Evolutionary conservation across 257 asterid species (phyloP).

Genomic region (Solanum pimpinellifolium): DNA sequence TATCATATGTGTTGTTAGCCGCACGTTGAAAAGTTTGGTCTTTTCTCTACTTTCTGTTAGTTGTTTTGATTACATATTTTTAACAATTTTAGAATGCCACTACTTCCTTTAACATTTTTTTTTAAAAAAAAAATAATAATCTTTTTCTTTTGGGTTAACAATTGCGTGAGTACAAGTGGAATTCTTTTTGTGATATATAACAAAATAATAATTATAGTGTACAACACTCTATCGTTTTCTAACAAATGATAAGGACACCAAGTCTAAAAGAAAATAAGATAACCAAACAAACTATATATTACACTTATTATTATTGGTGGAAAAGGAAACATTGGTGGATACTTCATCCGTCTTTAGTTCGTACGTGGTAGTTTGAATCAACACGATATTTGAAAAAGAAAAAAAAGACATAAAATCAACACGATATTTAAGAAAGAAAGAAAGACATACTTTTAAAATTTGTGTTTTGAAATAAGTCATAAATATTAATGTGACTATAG

Average conservation of each 20-base stretch:
- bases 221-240: background rate
- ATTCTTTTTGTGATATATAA: background rate
- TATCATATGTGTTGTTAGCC: background rate
- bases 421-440: too few species aligned
- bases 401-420: background rate
- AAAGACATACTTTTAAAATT: background rate
- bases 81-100: background rate
- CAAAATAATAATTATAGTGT: background rate
- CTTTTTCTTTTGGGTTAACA: background rate
- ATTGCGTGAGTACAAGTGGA: background rate
- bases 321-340: background rate
- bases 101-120: background rate
- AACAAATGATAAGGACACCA: background rate
- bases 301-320: background rate
- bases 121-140: background rate
- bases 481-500: too few species aligned
- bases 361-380: background rate
- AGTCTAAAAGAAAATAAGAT: background rate
- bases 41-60: background rate
- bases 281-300: background rate
- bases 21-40: background rate
- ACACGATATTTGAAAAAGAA: too few species aligned
- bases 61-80: background rate
- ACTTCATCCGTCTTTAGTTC: background rate
- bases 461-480: too few species aligned